These are phyloP conservation scores for Epichloe aotearoae DNA, from an alignment of 2,329 filamentous ascomycete species.

Conservation along the genomic window DNA sequence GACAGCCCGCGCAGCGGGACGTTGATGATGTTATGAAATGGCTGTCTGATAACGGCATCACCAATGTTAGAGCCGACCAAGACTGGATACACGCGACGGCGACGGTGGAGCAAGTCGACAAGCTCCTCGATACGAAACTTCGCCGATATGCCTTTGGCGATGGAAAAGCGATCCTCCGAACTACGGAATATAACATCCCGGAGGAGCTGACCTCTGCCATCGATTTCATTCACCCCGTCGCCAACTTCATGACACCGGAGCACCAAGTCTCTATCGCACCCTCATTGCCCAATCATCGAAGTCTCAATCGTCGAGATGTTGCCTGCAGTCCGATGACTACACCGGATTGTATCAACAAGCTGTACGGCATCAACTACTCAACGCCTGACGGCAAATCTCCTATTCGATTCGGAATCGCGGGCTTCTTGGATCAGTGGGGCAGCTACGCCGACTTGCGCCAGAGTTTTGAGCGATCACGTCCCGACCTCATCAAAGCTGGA, in stretches of 20 bases:
- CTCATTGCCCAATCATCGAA: neutral
- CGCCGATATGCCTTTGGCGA: slow-evolving; percentile 27
- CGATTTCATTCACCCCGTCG: slow-evolving; percentile 33
- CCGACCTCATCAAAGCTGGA: slow-evolving; percentile 20
- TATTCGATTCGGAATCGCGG: slow-evolving; percentile 31
- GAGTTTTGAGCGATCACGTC: slow-evolving; percentile 24
- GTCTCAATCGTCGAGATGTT: neutral
- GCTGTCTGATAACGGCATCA: slow-evolving; percentile 26
- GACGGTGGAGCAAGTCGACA: slow-evolving; percentile 25
- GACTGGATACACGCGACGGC: slow-evolving; percentile 31
- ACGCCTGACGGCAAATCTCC: slow-evolving; percentile 17
- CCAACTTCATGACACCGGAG: slow-evolving; percentile 34
- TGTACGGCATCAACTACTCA: slow-evolving; percentile 33
- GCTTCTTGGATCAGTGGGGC: slow-evolving; percentile 36
- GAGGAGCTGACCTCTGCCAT: slow-evolving; percentile 23
- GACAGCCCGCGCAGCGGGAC: slow-evolving; percentile 19
- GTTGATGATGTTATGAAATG: slow-evolving; percentile 26
- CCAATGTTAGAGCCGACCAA: slow-evolving; percentile 18
- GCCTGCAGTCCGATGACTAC: slow-evolving; percentile 14
- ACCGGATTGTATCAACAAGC: slow-evolving; percentile 27
- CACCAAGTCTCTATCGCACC: slow-evolving; percentile 12
- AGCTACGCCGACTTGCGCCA: slow-evolving; percentile 27
- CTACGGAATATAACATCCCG: slow-evolving; percentile 31
- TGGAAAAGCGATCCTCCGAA: slow-evolving; percentile 26
- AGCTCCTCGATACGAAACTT: slow-evolving; percentile 28